A percentile compares a stretch with the other conserved stretches of the same genome.
Evolutionary conservation across 768 basidiomycete genomes (phyloP).

Genomic region (Tricholoma furcatifolium): DNA sequence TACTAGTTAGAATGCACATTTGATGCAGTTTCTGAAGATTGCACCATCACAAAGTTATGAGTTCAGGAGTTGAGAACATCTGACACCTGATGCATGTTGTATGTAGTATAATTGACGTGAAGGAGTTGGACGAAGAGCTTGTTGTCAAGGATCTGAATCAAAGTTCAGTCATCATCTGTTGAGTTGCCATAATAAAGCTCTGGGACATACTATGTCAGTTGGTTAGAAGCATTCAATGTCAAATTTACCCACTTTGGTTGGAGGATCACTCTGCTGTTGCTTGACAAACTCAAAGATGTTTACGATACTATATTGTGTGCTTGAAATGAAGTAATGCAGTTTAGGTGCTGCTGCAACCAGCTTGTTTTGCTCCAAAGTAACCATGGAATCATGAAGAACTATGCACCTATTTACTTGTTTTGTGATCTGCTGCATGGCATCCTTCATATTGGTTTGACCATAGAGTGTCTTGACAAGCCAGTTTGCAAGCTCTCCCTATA

Average conservation of each 20-base stretch:
- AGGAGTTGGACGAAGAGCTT: conserved; percentile 28
- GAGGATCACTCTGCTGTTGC: not conserved
- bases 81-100: conserved; percentile 41
- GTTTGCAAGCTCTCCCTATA: conserved; percentile 45
- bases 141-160: conserved; percentile 18
- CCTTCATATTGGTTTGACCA: conserved; percentile 31
- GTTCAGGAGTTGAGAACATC: no score
- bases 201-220: not conserved
- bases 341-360: not conserved
- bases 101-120: conserved; percentile 42
- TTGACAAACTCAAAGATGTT: conserved; percentile 16
- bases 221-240: not conserved
- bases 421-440: conserved; percentile 28
- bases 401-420: conserved; percentile 5
- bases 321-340: conserved; percentile 22
- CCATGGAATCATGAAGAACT: not conserved
- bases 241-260: not conserved
- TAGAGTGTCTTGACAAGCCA: conserved; percentile 36
- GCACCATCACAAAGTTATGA: no score
- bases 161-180: conserved; percentile 19
- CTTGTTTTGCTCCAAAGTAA: not conserved
- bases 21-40: no score
- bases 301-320: conserved; percentile 13
- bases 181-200: conserved; percentile 27
- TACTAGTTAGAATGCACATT: no score